Evolutionary conservation across 257 asterid genomes (phyloP).

Genomic region (Penstemon eatonii): DNA sequence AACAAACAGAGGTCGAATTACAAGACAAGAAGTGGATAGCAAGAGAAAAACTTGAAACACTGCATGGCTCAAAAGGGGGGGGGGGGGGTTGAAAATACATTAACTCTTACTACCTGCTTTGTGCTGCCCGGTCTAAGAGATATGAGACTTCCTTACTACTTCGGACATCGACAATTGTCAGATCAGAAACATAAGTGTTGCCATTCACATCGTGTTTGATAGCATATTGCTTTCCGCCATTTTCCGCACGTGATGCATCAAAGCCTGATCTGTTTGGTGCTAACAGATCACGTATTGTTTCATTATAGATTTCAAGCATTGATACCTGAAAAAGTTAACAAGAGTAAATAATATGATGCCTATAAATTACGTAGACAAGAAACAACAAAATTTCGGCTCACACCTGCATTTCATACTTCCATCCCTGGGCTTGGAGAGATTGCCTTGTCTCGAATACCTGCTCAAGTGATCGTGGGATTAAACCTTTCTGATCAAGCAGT

Average conservation of each 20-base stretch:
- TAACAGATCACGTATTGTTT: conserved; percentile 80
- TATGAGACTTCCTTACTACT: conserved; percentile 88
- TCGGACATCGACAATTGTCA: conserved; percentile 71
- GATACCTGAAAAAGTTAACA: conserved; percentile 55
- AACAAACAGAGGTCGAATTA: neutral
- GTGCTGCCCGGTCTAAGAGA: conserved; percentile 90
- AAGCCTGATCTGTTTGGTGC: conserved; percentile 56
- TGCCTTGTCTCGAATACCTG: conserved; percentile 90
- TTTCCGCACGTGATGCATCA: conserved; percentile 62
- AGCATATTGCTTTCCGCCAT: conserved; percentile 67
- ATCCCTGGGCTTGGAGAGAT: conserved; percentile 80
- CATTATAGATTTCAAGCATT: conserved; percentile 98
- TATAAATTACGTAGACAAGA: neutral
- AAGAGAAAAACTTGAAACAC: neutral
- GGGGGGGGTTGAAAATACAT: too few relatives aligned
- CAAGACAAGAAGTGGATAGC: neutral
- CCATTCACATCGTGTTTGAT: conserved; percentile 86
- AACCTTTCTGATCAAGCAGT: conserved; percentile 65
- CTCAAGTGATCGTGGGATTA: conserved; percentile 87
- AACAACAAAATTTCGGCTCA: conserved; percentile 19
- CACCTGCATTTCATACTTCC: conserved; percentile 99
- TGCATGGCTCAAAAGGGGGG: neutral
- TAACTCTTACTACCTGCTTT: conserved; percentile 62
- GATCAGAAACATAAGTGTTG: conserved; percentile 80
- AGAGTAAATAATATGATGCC: neutral